Base-by-base conservation (phyloP, 345 rosid genomes). In the Ricinus communis region DNA sequence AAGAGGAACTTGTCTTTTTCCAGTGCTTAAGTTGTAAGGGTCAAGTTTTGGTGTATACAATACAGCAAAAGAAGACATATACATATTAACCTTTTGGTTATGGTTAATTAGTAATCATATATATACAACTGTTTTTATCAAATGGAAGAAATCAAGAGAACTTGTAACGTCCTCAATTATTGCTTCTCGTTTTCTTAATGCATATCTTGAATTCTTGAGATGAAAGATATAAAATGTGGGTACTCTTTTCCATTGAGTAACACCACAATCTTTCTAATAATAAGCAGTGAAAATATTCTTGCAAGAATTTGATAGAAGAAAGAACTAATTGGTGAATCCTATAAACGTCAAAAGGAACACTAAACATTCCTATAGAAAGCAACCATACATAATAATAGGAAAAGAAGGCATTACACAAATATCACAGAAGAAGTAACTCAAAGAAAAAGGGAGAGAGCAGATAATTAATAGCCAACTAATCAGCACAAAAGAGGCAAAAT, bases 1-100 rank as follows among this genome's bases (percentile, higher is more conserved):
- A 69, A 41, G 60, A 27, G 22, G 3, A 41, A 68, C 22, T 68
- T 55, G 40, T 38, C 62, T 27, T 55, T 43, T 53, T 65, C 27
- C 30, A 49, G 56, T 13, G 6, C 19, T 21, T 45, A 45, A 43
- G 52, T 16, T 65, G 41, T 47, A 65, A 65, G 25, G 14, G 53
- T 65, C 38, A 19, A 22, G 56, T 65, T 65, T 65, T 65, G 41
- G 69, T 65, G 33, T 47, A 65, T 65, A 65, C 56, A 11, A 49
- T 49, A 47, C 15, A 43, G 22, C 57, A 27, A 65, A 65, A 30
- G 3, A 47, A 65, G 69, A 65, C 69, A 65, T 65, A 65, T 19
- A 5, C 18, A 28, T 11, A 8, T 16, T 43, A 43, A 43, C 47
- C 12, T 43, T 43, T 43, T 33, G 16, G 10, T 4, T 28, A 22